Conservation (phyloP, 495 filamentous ascomycete genomes). For the Halenospora varia region DNA sequence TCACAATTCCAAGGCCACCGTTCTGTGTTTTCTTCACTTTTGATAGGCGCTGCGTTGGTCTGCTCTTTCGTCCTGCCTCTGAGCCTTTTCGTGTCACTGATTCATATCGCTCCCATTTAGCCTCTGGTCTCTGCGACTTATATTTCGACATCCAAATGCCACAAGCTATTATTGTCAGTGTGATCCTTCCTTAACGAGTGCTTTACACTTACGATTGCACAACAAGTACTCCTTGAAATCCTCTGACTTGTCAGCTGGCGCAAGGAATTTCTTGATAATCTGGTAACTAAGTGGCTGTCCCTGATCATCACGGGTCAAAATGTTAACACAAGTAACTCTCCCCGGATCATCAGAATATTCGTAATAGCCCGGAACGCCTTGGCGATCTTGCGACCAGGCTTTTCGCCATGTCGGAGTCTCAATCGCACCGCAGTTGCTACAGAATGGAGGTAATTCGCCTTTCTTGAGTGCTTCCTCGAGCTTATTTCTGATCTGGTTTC, state of each 20-base stretch:
- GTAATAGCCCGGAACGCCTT: conserved; percentile 57
- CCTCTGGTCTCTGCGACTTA: conserved; percentile 74
- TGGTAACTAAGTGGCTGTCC: conserved; percentile 58
- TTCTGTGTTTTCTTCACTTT: conserved; percentile 40
- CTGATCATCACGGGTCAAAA: conserved; percentile 55
- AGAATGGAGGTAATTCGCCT: conserved; percentile 79
- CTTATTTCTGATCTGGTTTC: conserved; percentile 60
- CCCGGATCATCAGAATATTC: conserved; percentile 64
- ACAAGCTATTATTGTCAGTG: conserved; percentile 52
- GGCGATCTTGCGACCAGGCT: conserved; percentile 67
- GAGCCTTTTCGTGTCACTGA: conserved; percentile 38
- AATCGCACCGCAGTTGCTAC: conserved; percentile 88
- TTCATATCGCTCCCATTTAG: conserved; percentile 61
- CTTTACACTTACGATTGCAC: conserved; percentile 66
- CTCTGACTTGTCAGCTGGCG: conserved; percentile 50
- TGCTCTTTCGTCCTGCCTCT: conserved; percentile 36
- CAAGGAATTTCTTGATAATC: conserved; percentile 73
- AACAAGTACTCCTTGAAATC: conserved; percentile 67
- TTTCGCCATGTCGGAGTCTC: conserved; percentile 95
- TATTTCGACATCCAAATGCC: conserved; percentile 91
- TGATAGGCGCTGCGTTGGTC: conserved; percentile 37
- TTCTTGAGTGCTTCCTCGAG: conserved; percentile 62
- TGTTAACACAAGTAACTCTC: conserved; percentile 58
- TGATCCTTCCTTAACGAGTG: conserved; percentile 1
- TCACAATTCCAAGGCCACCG: conserved; percentile 28